A percentile compares a stretch with the other conserved stretches of the same genome.
Evolutionary conservation across 2,329 filamentous ascomycete species (phyloP).

Genomic region (Helicocarpus griseus): DNA sequence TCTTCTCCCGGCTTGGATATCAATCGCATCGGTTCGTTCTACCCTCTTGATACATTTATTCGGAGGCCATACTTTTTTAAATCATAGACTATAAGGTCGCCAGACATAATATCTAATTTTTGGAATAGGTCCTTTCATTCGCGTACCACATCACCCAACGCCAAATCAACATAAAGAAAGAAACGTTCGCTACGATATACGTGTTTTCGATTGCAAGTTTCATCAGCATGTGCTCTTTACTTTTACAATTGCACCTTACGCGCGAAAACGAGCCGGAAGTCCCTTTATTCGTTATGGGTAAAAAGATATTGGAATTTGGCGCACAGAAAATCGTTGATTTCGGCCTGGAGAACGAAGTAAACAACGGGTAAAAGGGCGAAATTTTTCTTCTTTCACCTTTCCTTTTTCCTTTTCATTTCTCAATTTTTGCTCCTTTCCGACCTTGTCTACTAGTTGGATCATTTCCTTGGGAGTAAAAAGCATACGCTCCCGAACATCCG

Average conservation of each 20-base stretch:
- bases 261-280: conserved; percentile 53
- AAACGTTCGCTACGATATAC: conserved; percentile 66
- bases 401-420: neutral
- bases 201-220: conserved; percentile 70
- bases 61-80: too few species aligned
- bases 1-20: conserved; percentile 67
- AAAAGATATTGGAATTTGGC: conserved; percentile 31
- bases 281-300: conserved; percentile 44
- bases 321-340: conserved; percentile 14
- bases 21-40: conserved; percentile 57
- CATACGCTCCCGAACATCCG: too few species aligned
- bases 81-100: too few species aligned
- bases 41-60: neutral
- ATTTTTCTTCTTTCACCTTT: too few species aligned
- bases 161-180: conserved; percentile 69
- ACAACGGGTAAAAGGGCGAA: neutral
- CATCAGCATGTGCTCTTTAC: conserved; percentile 60
- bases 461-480: too few species aligned
- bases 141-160: conserved; percentile 69
- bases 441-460: too few species aligned
- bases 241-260: conserved; percentile 57
- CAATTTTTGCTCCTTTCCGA: too few species aligned
- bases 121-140: conserved; percentile 54
- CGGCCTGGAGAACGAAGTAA: neutral
- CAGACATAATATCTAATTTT: neutral